A percentile compares a stretch with the other conserved stretches of the same genome.
Conservation (phyloP, 2,329 filamentous ascomycete species). For the Pyricularia sp. region DNA sequence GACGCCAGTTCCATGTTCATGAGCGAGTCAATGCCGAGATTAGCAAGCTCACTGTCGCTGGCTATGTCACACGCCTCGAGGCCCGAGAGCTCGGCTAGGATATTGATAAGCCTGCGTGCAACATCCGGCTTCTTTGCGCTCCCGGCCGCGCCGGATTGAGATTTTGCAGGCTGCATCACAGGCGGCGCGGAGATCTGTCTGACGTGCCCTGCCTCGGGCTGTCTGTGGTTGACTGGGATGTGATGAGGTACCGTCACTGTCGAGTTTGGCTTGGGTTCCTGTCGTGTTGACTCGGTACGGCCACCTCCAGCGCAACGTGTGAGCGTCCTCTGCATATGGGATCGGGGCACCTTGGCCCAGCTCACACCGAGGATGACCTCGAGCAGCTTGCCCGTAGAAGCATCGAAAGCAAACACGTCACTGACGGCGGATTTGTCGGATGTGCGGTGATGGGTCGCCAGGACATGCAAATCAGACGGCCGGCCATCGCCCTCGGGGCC, state of each 20-base stretch:
- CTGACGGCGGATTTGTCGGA: conserved; percentile 18
- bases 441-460: conserved; percentile 14
- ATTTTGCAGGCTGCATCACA: too few relatives aligned
- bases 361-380: conserved; percentile 24
- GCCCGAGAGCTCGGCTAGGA: conserved; percentile 21
- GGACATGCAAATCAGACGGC: conserved; percentile 15
- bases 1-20: conserved; percentile 37
- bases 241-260: background rate
- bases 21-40: conserved; percentile 39
- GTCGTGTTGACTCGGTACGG: too few relatives aligned
- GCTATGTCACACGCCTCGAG: conserved; percentile 26
- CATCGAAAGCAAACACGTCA: conserved; percentile 26
- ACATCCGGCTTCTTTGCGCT: background rate
- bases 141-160: background rate
- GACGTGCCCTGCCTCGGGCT: background rate
- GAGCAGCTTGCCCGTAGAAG: conserved; percentile 15
- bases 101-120: conserved; percentile 6
- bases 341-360: conserved; percentile 10
- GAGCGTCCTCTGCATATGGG: background rate
- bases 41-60: conserved; percentile 23
- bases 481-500: background rate
- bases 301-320: background rate
- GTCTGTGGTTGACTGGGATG: background rate
- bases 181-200: background rate
- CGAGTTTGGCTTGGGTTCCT: background rate